A percentile compares a stretch with the other conserved stretches of the same genome.
phyloP scores from a whole-genome alignment of 768 basidiomycete genomes.

The Macrolepiota albuminosa region DNA sequence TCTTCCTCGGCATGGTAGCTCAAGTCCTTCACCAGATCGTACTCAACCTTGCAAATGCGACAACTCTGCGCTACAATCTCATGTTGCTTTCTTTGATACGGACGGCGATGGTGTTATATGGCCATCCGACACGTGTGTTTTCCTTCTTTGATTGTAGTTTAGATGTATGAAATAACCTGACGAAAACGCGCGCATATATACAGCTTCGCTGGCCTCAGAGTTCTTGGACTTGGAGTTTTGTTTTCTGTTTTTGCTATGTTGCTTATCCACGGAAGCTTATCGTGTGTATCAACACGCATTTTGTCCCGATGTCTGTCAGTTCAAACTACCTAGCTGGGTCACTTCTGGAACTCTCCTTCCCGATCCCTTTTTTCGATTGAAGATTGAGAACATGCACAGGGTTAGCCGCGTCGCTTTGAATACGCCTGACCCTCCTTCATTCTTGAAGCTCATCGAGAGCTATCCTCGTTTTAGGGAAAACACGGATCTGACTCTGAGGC shows the following conservation, averaged over 20 bases:
- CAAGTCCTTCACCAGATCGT: slow-evolving; percentile 11
- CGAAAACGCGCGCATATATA: neutral
- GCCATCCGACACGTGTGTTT: slow-evolving; percentile 38
- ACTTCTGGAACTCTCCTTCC: slow-evolving; percentile 33
- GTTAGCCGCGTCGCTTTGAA: slow-evolving; percentile 17
- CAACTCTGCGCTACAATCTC: slow-evolving; percentile 36
- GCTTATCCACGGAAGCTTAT: slow-evolving; percentile 35
- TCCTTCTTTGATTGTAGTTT: neutral
- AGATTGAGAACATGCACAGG: slow-evolving; percentile 33
- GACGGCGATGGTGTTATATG: slow-evolving; percentile 43
- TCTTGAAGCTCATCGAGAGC: neutral
- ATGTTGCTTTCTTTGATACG: slow-evolving; percentile 41
- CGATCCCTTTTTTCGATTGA: slow-evolving; percentile 40
- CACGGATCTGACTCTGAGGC: slow-evolving; percentile 38
- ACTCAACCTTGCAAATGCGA: slow-evolving; percentile 13
- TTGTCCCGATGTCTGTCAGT: neutral
- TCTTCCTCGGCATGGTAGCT: slow-evolving; percentile 8
- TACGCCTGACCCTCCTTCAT: neutral
- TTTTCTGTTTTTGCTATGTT: slow-evolving; percentile 30
- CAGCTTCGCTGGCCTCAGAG: slow-evolving; percentile 27
- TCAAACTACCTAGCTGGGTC: slow-evolving; percentile 22
- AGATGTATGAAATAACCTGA: neutral
- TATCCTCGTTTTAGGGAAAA: slow-evolving; percentile 25
- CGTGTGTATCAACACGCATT: slow-evolving; percentile 23
- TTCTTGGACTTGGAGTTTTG: slow-evolving; percentile 32